Percentiles rank a stretch among this genome's conserved stretches.
These are phyloP conservation scores for Dendrobium catenatum DNA, from an alignment of 106 monocot species.

Conservation along the genomic window DNA sequence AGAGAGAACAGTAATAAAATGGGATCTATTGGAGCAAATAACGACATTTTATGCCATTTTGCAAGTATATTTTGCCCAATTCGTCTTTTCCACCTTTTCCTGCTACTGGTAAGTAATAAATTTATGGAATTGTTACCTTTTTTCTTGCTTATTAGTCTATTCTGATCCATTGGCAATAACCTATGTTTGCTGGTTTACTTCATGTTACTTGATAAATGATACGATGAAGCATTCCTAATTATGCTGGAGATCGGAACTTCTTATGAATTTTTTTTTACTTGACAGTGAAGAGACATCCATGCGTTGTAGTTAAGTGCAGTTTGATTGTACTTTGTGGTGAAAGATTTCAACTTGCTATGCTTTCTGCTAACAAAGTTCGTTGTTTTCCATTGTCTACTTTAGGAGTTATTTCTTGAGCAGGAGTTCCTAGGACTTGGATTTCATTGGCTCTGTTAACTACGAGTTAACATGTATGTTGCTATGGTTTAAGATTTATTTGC, in stretches of 20 bases:
- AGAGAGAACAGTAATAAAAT: slow-evolving; percentile 19
- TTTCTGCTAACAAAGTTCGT: too few species aligned
- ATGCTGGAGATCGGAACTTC: too few species aligned
- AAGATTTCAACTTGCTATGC: background rate
- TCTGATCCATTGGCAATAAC: background rate
- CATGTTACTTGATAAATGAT: background rate
- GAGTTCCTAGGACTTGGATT: too few species aligned
- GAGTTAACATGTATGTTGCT: too few species aligned
- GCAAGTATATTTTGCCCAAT: slow-evolving; percentile 58
- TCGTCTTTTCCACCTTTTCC: slow-evolving; percentile 72
- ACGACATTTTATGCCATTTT: slow-evolving; percentile 21
- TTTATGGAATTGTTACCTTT: background rate
- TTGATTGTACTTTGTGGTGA: background rate
- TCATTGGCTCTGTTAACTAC: too few species aligned
- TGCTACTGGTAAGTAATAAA: slow-evolving; percentile 45
- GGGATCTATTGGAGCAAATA: slow-evolving; percentile 14
- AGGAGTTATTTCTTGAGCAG: too few species aligned
- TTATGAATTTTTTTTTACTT: background rate
- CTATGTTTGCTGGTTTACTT: background rate
- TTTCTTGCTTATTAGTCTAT: background rate
- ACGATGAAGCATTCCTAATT: background rate
- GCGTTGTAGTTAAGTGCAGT: background rate
- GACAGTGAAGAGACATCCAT: background rate
- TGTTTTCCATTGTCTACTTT: too few species aligned
- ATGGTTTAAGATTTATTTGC: too few species aligned